phyloP scores from a whole-genome alignment of 192 early-diverging fungal genomes.

The Umbelopsis isabellina region DNA sequence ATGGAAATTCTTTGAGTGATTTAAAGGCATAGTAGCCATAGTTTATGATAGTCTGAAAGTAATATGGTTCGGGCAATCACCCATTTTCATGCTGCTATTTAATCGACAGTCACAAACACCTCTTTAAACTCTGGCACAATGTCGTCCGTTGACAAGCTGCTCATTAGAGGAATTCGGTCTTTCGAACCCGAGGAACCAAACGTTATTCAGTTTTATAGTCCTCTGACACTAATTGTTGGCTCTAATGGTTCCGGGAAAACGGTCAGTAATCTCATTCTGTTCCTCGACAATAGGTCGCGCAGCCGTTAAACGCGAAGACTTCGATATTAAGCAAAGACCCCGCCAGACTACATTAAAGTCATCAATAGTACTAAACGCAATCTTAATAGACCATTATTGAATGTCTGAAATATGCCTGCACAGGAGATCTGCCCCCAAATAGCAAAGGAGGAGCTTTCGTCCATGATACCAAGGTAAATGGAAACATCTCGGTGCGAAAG shows the following conservation, averaged over 20 bases:
- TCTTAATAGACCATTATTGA: conserved; percentile 86
- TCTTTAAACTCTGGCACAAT: conserved; percentile 33
- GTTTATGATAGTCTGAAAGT: not conserved
- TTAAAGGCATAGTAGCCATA: no score
- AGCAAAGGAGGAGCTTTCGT: conserved; percentile 89
- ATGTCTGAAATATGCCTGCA: conserved; percentile 93
- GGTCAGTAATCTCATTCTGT: conserved; percentile 39
- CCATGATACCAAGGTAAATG: conserved; percentile 84
- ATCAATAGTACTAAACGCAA: not conserved
- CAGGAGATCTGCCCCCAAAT: conserved; percentile 89
- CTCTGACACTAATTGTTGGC: conserved; percentile 94
- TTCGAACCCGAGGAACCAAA: conserved; percentile 77
- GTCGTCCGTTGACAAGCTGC: conserved; percentile 70
- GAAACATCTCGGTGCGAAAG: not conserved
- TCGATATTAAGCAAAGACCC: no score
- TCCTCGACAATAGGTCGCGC: not conserved
- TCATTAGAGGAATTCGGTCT: conserved; percentile 89
- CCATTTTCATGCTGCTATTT: not conserved
- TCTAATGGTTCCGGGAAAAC: conserved; percentile 98
- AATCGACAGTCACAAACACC: not conserved
- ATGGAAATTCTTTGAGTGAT: not conserved
- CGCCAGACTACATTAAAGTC: no score
- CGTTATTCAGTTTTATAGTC: conserved; percentile 85
- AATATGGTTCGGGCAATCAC: not conserved
- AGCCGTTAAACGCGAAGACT: not conserved